Conservation (phyloP, 2,329 filamentous ascomycete genomes). For the Fusarium pseudoanthophilum region DNA sequence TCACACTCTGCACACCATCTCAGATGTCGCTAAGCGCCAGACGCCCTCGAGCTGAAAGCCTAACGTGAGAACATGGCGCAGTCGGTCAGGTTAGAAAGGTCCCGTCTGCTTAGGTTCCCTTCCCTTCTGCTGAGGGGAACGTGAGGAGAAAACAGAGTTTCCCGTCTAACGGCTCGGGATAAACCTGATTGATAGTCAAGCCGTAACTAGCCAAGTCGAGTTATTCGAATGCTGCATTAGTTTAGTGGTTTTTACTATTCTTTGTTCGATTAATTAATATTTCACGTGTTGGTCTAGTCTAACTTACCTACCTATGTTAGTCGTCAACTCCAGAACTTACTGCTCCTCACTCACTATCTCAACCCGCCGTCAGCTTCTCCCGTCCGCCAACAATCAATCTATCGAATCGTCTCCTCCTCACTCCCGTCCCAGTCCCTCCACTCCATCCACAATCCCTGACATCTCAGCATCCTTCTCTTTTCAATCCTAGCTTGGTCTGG, state of each 20-base stretch:
- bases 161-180: slow-evolving; percentile 3
- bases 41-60: slow-evolving; percentile 16
- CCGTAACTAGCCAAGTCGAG: slow-evolving; percentile 14
- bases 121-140: slow-evolving; percentile 10
- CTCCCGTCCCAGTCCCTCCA: slow-evolving; percentile 10
- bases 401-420: slow-evolving; percentile 1
- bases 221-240: not conserved
- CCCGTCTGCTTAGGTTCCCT: not conserved
- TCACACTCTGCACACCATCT: slow-evolving; percentile 34
- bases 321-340: not conserved
- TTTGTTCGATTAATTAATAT: slow-evolving; percentile 11
- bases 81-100: not conserved
- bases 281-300: slow-evolving; percentile 14
- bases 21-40: slow-evolving; percentile 39
- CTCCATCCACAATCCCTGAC: slow-evolving; percentile 24
- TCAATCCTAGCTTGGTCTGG: slow-evolving; percentile 17
- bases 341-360: slow-evolving; percentile 5
- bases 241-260: slow-evolving; percentile 1
- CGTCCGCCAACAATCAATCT: slow-evolving; percentile 10
- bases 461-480: slow-evolving; percentile 22
- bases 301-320: not conserved
- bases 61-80: slow-evolving; percentile 8
- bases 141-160: slow-evolving; percentile 30
- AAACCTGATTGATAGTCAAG: not conserved
- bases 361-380: not conserved